Base-by-base conservation (phyloP, 805 yeast species). In the Metschnikowia bowlesiae region DNA sequence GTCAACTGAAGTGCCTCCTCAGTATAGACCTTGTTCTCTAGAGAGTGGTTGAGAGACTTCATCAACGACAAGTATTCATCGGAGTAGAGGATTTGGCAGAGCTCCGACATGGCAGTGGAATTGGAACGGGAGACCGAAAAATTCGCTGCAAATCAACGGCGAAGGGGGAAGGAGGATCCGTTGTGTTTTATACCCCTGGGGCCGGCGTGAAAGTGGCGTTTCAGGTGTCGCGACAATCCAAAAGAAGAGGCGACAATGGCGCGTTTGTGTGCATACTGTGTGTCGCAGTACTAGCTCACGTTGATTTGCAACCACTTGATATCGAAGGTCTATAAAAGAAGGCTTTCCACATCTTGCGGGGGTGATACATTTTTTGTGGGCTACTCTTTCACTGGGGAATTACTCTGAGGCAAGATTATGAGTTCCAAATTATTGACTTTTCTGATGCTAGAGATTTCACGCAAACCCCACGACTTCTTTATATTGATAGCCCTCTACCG, bases 1-100 rank as follows among this genome's bases (percentile, higher is more conserved):
- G 96, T 86, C 39, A 90, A 67, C 16, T 75, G 77, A 22, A 89
- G 67, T 0, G 96, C 89, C 51, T 98, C 73, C 38, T 80, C 83
- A 0, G 89, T 78, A 57, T 76, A 73, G 62, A 89, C 97, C 30
- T 80, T 70, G 14, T 63, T 56, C 9, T 70, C 67, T 75, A 87
- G 74, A 16, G 89, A 64, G 0, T 85, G 83, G 26, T 89, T 69
- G 8, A 87, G 67, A 4, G 78, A 64, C 1, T 85, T 87, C 77
- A 87, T 79, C 1, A 80, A 72, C n/a, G 63, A 55, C 53, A 73
- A 74, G 69, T 87, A 92, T 50, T 87, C 90, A 5, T 82, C 85
- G 4, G 83, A 74, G 68, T 94, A 94, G 60, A 85, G 61, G 31
- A 87, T 86, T 48, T 76, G 81, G 53, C 91, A 82, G 29, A 85